Evolutionary conservation across 2,329 filamentous ascomycete species (phyloP).

Genomic region (Penicillium sumatraense): DNA sequence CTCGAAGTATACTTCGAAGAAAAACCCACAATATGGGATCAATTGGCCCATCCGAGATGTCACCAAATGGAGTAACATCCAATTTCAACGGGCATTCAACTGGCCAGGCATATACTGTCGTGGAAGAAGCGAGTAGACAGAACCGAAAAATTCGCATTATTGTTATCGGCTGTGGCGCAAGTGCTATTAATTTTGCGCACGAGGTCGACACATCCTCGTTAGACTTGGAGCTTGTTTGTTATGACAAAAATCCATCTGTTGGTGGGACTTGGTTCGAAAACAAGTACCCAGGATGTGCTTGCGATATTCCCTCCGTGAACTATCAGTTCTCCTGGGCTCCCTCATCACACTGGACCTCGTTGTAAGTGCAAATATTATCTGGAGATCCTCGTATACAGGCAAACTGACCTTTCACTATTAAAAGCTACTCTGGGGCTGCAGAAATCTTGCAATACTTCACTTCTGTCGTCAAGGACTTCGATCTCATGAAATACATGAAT

Average conservation of each 20-base stretch:
- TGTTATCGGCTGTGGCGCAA: constrained; percentile 21
- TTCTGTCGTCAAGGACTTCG: constrained; percentile 27
- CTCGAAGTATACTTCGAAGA: no score
- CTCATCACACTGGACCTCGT: constrained; percentile 25
- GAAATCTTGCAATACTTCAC: constrained; percentile 37
- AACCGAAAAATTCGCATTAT: constrained; percentile 16
- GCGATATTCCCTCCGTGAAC: constrained; percentile 35
- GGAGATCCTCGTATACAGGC: background rate
- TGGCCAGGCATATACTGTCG: no score
- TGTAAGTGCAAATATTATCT: constrained; percentile 9
- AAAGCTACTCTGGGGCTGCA: constrained; percentile 25
- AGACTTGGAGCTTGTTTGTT: constrained; percentile 28
- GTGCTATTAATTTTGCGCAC: constrained; percentile 21
- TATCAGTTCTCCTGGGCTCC: constrained; percentile 41
- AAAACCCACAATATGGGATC: no score
- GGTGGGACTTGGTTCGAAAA: constrained; percentile 45
- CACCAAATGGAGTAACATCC: no score
- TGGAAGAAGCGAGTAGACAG: constrained; percentile 13
- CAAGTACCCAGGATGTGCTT: constrained; percentile 38
- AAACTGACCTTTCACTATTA: constrained; percentile 2
- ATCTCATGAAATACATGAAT: constrained; percentile 32
- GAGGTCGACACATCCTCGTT: constrained; percentile 16
- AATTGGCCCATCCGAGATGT: no score
- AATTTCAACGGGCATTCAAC: no score
- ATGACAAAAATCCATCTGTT: constrained; percentile 41